Conservation (phyloP, 192 early-diverging fungal species). For the Thamnidium elegans region DNA sequence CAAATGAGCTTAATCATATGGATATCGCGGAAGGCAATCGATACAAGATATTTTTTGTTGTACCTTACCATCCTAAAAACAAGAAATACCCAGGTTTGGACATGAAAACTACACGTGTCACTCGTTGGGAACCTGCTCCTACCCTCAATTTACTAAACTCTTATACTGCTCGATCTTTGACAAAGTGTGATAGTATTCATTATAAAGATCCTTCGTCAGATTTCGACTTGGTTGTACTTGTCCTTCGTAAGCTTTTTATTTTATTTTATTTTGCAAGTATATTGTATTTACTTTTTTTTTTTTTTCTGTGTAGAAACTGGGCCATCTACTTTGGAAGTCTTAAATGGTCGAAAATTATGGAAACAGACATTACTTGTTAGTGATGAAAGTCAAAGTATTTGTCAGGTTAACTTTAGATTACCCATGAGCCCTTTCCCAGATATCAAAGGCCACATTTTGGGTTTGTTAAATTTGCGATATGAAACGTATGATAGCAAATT, state of each 20-base stretch:
- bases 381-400: slow-evolving; percentile 19
- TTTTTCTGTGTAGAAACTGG: slow-evolving; percentile 2
- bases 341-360: slow-evolving; percentile 7
- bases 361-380: slow-evolving; percentile 23
- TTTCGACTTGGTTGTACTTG: slow-evolving; percentile 44
- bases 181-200: slow-evolving; percentile 23
- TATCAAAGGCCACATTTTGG: slow-evolving; percentile 15
- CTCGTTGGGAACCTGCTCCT: slow-evolving; percentile 19
- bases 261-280: background rate
- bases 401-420: slow-evolving; percentile 21
- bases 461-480: slow-evolving; percentile 26
- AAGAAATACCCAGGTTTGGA: slow-evolving; percentile 4
- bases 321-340: background rate
- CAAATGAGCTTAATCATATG: slow-evolving; percentile 35
- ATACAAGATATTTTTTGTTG: slow-evolving; percentile 39
- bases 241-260: slow-evolving; percentile 33
- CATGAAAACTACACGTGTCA: slow-evolving; percentile 10
- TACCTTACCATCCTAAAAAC: slow-evolving; percentile 20
- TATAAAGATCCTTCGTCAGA: background rate
- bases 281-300: background rate
- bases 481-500: slow-evolving; percentile 28
- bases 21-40: slow-evolving; percentile 54
- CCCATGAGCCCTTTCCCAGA: background rate
- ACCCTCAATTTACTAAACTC: background rate
- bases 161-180: slow-evolving; percentile 19